phyloP scores from a whole-genome alignment of 495 filamentous ascomycete species.

The Penicillium waksmanii region DNA sequence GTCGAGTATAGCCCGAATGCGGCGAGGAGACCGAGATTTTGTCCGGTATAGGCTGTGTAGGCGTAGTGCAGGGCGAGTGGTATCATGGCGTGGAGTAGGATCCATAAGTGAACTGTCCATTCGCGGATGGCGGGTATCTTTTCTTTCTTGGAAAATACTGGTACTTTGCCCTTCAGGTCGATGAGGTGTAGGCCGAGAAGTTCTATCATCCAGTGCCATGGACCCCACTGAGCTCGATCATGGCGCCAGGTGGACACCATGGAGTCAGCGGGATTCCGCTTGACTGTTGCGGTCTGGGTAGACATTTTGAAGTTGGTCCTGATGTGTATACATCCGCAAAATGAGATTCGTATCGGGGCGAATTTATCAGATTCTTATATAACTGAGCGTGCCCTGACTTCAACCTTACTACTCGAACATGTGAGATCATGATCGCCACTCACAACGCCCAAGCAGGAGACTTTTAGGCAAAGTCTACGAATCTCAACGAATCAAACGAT shows the following conservation, averaged over 20 bases:
- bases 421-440: conserved; percentile 24
- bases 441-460: conserved; percentile 5
- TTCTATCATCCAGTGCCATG: conserved; percentile 31
- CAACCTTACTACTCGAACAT: conserved; percentile 4
- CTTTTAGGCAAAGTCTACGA: conserved; percentile 9
- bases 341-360: not conserved
- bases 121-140: conserved; percentile 30
- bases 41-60: conserved; percentile 23
- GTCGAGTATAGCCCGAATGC: conserved; percentile 29
- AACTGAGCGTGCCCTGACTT: not conserved
- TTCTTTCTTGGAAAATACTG: conserved; percentile 29
- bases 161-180: conserved; percentile 19
- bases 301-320: conserved; percentile 13
- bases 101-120: conserved; percentile 32
- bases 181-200: conserved; percentile 29
- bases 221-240: conserved; percentile 27
- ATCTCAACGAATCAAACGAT: conserved; percentile 9
- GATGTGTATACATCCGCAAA: not conserved
- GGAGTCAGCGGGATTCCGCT: conserved; percentile 28
- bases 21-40: conserved; percentile 19
- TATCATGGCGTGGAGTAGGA: conserved; percentile 28
- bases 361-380: conserved; percentile 15
- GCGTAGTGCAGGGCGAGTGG: conserved; percentile 28
- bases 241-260: conserved; percentile 37
- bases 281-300: conserved; percentile 4